Evolutionary conservation across 805 yeast genomes (phyloP), one percentile per base, ranked within the genome.

Genomic region (Nakazawaea wickerhamii): DNA sequence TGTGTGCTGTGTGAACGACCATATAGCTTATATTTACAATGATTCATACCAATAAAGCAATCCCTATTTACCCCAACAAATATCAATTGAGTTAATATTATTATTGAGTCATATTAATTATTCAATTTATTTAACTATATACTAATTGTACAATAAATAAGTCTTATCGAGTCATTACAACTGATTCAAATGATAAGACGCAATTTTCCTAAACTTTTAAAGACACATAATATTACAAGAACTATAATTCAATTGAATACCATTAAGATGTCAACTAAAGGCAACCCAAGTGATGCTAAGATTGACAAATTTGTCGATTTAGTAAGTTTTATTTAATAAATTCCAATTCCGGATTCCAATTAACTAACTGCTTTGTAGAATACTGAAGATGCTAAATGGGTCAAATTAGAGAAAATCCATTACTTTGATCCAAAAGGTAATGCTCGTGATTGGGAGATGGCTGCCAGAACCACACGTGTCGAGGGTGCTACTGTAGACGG

Each of bases 361-460:
- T 32, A 30, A 15, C 4, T n/a, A 5, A 14, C 8, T 10, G 7
- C n/a, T 20, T 21, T 13, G 17, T 22, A 43, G 50, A 45, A 41
- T 11, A 51, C 77, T 3, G 50, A 54, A 5, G 76, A 77, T 33
- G 81, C 87, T 36, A 73, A 71, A 52, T 84, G 90, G 86, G 75
- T 83, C 39, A 74, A 77, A 35, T 64, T 86, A 36, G 73, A 81
- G 46, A 82, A 77, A 55, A 68, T 87, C 49, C 72, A 76, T 36
- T 88, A 86, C 58, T 46, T 53, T n/a, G 95, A 84, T 50, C 91
- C 95, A 5, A 65, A 66, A 20, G 95, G 95, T 1, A 66, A 61
- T 13, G 48, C 57, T 13, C 72, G 97, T 31, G 82, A 79, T 40
- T 91, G 98, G 97, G 99, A 91, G 61, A 81, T 80, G 76, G 95